phyloP scores from a whole-genome alignment of 768 basidiomycete species.

The Hortiboletus flavorubellus region DNA sequence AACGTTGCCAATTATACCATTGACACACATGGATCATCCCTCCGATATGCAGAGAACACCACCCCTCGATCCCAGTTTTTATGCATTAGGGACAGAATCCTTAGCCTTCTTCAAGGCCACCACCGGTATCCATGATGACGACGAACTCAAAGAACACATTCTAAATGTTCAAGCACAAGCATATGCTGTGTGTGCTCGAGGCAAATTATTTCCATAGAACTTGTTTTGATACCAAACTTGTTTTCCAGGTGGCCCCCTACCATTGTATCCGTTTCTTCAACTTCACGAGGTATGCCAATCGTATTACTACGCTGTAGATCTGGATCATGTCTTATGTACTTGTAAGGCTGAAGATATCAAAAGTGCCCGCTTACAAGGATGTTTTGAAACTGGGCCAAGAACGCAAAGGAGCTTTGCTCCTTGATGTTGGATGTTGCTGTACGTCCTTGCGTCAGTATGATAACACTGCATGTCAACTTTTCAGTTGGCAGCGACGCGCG shows the following conservation, averaged over 20 bases:
- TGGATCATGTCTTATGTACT: not conserved
- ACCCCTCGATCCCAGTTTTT: constrained; percentile 15
- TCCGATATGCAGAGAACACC: not conserved
- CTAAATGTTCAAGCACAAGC: constrained; percentile 33
- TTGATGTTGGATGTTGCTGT: constrained; percentile 48
- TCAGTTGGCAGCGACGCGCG: constrained; percentile 42
- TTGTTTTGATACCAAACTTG: not conserved
- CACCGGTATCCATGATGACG: constrained; percentile 30
- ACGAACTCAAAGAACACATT: constrained; percentile 32
- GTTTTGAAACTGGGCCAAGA: constrained; percentile 37
- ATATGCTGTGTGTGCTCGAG: constrained; percentile 25
- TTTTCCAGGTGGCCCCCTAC: constrained; percentile 20
- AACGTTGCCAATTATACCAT: not conserved
- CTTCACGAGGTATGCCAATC: constrained; percentile 16
- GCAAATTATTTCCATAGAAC: not conserved
- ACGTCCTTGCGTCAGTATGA: constrained; percentile 5
- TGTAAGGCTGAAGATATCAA: constrained; percentile 21
- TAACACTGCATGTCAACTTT: not conserved
- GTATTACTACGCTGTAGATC: not conserved
- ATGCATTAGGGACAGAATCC: constrained; percentile 9
- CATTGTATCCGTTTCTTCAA: constrained; percentile 20
- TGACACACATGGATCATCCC: not conserved
- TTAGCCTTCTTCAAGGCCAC: constrained; percentile 27
- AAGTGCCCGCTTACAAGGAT: constrained; percentile 18
- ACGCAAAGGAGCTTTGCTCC: constrained; percentile 35